Evolutionary conservation across 192 early-diverging fungal genomes (phyloP), one percentile per base, ranked within the genome.

Genomic region (Cetraspora pellucida): DNA sequence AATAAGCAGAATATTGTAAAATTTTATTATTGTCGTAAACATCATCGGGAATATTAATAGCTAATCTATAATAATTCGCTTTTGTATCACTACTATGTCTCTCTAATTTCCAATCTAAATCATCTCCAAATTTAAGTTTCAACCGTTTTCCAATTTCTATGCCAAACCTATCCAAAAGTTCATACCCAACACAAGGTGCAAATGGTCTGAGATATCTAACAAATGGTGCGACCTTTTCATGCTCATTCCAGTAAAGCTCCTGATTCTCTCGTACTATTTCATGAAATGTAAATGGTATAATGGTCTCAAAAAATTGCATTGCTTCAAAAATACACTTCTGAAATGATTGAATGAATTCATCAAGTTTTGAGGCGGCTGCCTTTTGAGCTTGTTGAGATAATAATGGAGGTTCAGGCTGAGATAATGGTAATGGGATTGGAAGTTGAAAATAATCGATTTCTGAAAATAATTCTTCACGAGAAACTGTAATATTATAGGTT

Each of bases 391-490:
- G 19, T 57, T 57, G 55, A 21, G 55, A 57, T 23, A 57, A 57
- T n/a, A 23, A n/a, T 57, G 23, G 9, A 0, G 16, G 19, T 57
- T 23, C n/a, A 23, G 19, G 14, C 21, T 57, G 55, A 23, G 14
- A 23, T 37, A 37, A 3, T n/a, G 16, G 19, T 9, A 57, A 23
- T 13, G 30, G 13, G 16, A 44, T 66, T 10, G 64, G 64, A 31
- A 66, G 11, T 66, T 66, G 64, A 45, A 66, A 66, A 14, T 31
- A 66, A 45, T 66, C 64, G 9, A 66, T 31, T 45, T 66, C 64
- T 66, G 6, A 7, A n/a, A 14, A 31, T 2, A 66, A n/a, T 66
- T 66, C 64, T 37, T 66, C 64, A n/a, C 30, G 5, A 37, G 64
- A 66, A 44, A 30, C 5, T 37, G 31, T n/a, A n/a, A n/a, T n/a